phyloP scores from a whole-genome alignment of 176 grass and related monocot genomes.

The Aechmea fasciata region DNA sequence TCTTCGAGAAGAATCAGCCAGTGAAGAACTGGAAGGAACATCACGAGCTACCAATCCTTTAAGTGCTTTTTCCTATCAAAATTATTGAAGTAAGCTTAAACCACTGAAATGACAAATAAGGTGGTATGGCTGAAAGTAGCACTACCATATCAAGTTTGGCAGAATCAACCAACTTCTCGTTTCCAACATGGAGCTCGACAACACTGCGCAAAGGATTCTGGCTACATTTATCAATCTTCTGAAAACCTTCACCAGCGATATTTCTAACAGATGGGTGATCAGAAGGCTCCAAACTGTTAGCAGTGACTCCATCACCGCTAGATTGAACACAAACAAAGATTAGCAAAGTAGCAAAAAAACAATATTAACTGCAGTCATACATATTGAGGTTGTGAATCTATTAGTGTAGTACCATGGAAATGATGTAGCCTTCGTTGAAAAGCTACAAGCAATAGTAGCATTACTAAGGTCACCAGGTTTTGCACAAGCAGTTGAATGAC shows the following conservation, averaged over 20 bases:
- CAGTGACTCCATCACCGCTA: slow-evolving; percentile 10
- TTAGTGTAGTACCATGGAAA: slow-evolving; percentile 31
- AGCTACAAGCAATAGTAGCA: slow-evolving; percentile 18
- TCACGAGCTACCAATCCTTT: slow-evolving; percentile 67
- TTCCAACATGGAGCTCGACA: slow-evolving; percentile 63
- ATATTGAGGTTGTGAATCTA: not conserved
- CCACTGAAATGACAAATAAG: not conserved
- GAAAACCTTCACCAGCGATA: slow-evolving; percentile 35
- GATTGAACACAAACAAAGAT: slow-evolving; percentile 1
- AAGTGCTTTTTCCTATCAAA: slow-evolving; percentile 78
- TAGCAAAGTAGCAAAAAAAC: not conserved
- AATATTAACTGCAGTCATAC: not conserved
- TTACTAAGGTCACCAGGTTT: slow-evolving; percentile 19
- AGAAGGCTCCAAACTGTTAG: slow-evolving; percentile 19
- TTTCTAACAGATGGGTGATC: slow-evolving; percentile 20
- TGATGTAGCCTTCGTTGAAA: slow-evolving; percentile 11
- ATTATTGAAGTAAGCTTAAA: not conserved
- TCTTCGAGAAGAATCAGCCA: slow-evolving; percentile 21
- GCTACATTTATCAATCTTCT: slow-evolving; percentile 50
- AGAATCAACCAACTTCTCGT: slow-evolving; percentile 48
- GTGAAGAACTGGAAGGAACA: slow-evolving; percentile 21
- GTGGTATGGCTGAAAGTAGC: not conserved
- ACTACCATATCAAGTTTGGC: slow-evolving; percentile 82
- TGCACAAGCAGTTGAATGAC: slow-evolving; percentile 25
- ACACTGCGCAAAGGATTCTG: slow-evolving; percentile 66